phyloP scores from a whole-genome alignment of 495 filamentous ascomycete species.

The Penicillium goetzii region DNA sequence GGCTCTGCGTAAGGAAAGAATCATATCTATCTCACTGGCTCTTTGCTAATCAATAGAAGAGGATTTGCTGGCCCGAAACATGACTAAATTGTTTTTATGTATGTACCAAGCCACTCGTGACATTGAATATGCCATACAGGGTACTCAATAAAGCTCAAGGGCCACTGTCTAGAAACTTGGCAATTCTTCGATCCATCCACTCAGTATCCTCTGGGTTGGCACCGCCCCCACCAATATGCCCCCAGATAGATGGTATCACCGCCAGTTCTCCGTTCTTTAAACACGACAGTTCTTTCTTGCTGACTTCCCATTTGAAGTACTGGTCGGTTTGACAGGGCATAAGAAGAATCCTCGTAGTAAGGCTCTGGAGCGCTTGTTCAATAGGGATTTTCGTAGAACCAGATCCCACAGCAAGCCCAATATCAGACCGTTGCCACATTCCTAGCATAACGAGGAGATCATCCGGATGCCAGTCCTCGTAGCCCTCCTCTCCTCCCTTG shows the following conservation, averaged over 20 bases:
- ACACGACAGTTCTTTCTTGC: conserved; percentile 55
- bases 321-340: conserved; percentile 64
- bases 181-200: conserved; percentile 61
- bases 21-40: not conserved
- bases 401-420: conserved; percentile 52
- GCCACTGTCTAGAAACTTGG: conserved; percentile 31
- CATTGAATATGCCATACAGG: not conserved
- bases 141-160: not conserved
- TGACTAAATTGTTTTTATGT: not conserved
- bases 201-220: conserved; percentile 56
- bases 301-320: conserved; percentile 67
- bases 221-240: conserved; percentile 61
- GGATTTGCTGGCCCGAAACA: not conserved
- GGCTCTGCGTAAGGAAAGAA: not conserved
- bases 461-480: conserved; percentile 55
- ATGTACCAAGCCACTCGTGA: not conserved
- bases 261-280: conserved; percentile 49
- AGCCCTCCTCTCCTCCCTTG: conserved; percentile 51
- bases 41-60: not conserved
- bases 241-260: conserved; percentile 63
- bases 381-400: conserved; percentile 45
- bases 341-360: conserved; percentile 60
- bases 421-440: conserved; percentile 67
- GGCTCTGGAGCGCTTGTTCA: conserved; percentile 54
- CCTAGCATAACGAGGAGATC: conserved; percentile 63